Base-by-base conservation (phyloP, 208 protist species). In the Porcisia hertigi region DNA sequence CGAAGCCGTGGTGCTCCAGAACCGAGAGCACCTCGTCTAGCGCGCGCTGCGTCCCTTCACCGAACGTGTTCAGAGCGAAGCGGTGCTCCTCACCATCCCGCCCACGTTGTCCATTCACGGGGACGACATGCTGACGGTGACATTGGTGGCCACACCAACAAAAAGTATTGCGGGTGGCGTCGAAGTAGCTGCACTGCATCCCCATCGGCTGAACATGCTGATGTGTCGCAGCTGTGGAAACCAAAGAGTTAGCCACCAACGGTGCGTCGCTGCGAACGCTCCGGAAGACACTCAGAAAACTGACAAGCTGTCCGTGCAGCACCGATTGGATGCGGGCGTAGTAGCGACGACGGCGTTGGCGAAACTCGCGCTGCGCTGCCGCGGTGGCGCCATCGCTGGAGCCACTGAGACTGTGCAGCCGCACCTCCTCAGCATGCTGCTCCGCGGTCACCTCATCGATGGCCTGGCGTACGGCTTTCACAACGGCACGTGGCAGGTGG, bases 121-220 rank as follows among this genome's bases (percentile, higher is more conserved):
- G 73, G 34, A 81, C 70, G 18, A 77, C 62, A 57, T 87, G 83
- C 23, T 70, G 73, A 20, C 72, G 69, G 63, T 76, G 76, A 63
- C 84, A 88, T 65, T 86, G 81, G 43, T 82, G 84, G 14, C 84
- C 84, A 41, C 76, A 66, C 84, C 84, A 88, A 75, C 84, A 88
- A 67, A 88, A 88, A 1, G 70, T 77, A 52, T 64, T 78, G 65
- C 82, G 73, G 1, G 80, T 77, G 6, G 70, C 70, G 41, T 74
- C 71, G 63, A 81, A 88, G 75, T 88, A 80, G 60, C 69, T 76
- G 80, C 80, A 84, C 74, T 76, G 75, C 71, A 57, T 62, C 53
- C 59, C 74, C 39, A 76, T 62, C 59, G 73, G 2, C 71, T 74
- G 57, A 39, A 58, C 62, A 54, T 82, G 71, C 72, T 74, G 30